These are phyloP conservation scores for Mycena filopes DNA, from an alignment of 768 basidiomycete genomes.

Conservation along the genomic window DNA sequence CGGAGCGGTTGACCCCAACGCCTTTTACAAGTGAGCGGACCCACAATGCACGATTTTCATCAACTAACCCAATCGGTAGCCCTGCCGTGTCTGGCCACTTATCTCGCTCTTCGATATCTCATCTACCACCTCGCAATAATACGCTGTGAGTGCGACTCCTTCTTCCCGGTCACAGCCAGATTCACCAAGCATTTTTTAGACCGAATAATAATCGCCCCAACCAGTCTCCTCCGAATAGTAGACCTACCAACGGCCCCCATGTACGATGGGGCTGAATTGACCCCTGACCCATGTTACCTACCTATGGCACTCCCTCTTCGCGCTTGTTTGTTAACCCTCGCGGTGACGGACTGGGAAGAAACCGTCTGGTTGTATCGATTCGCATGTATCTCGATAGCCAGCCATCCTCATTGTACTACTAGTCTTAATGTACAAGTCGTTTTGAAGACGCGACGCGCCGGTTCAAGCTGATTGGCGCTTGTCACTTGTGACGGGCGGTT, in stretches of 20 bases:
- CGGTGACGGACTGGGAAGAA: too few species aligned
- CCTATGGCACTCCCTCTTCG: not conserved
- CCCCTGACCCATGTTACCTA: not conserved
- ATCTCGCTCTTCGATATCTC: conserved; percentile 36
- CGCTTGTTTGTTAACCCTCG: too few species aligned
- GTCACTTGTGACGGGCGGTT: not conserved
- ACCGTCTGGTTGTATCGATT: too few species aligned
- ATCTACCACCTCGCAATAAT: conserved; percentile 9
- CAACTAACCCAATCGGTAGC: conserved; percentile 42
- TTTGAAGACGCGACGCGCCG: not conserved
- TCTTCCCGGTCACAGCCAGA: not conserved
- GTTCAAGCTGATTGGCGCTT: not conserved
- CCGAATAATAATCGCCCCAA: conserved; percentile 8
- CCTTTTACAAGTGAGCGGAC: conserved; percentile 29
- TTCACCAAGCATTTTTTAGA: not conserved
- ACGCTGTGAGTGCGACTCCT: not conserved
- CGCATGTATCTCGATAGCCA: too few species aligned
- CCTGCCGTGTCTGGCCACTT: conserved; percentile 65
- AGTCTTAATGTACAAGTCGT: not conserved
- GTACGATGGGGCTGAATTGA: conserved; percentile 18
- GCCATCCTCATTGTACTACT: not conserved
- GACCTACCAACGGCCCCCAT: not conserved
- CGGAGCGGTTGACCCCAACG: conserved; percentile 19
- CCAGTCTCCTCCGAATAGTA: not conserved
- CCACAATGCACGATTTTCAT: not conserved